Evolutionary conservation across 2,329 filamentous ascomycete genomes (phyloP).

Genomic region (Leptographium radiaticola): DNA sequence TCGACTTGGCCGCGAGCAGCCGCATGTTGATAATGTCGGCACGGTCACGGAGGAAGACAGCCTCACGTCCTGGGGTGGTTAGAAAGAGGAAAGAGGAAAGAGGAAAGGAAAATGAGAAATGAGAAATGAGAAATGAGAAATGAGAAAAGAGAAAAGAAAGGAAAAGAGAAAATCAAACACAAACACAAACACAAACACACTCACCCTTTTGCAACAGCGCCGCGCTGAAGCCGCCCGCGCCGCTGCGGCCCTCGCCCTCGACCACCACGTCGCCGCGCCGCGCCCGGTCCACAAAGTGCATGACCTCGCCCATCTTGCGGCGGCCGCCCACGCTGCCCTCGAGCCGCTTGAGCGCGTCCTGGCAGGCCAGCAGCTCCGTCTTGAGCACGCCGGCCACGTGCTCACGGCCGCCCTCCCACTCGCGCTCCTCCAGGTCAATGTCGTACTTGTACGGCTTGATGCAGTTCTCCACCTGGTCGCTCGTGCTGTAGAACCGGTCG

Average conservation of each 20-base stretch:
- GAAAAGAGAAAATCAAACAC: not conserved
- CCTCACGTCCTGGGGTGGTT: slow-evolving; percentile 60
- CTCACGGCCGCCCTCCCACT: slow-evolving; percentile 77
- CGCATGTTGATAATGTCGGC: slow-evolving; percentile 86
- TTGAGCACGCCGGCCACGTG: slow-evolving; percentile 74
- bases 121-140: not conserved
- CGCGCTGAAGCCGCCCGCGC: slow-evolving; percentile 87
- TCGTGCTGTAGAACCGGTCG: slow-evolving; percentile 91
- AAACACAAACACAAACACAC: slow-evolving; percentile 15
- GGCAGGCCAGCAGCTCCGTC: slow-evolving; percentile 73
- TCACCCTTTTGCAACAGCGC: slow-evolving; percentile 71
- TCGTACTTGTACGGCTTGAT: slow-evolving; percentile 99
- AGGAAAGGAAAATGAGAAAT: not conserved
- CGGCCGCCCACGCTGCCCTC: slow-evolving; percentile 69
- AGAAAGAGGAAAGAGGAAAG: slow-evolving; percentile 11
- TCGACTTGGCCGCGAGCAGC: slow-evolving; percentile 73
- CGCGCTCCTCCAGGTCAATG: slow-evolving; percentile 82
- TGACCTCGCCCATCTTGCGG: slow-evolving; percentile 78
- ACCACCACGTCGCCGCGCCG: slow-evolving; percentile 73
- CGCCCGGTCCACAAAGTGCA: slow-evolving; percentile 81
- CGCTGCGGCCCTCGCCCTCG: slow-evolving; percentile 70
- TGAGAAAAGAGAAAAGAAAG: slow-evolving; percentile 11
- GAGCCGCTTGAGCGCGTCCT: slow-evolving; percentile 60
- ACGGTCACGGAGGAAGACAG: slow-evolving; percentile 84
- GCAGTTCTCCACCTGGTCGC: slow-evolving; percentile 95